These are phyloP conservation scores for Tuber indicum DNA, from an alignment of 495 filamentous ascomycete species.

Conservation along the genomic window DNA sequence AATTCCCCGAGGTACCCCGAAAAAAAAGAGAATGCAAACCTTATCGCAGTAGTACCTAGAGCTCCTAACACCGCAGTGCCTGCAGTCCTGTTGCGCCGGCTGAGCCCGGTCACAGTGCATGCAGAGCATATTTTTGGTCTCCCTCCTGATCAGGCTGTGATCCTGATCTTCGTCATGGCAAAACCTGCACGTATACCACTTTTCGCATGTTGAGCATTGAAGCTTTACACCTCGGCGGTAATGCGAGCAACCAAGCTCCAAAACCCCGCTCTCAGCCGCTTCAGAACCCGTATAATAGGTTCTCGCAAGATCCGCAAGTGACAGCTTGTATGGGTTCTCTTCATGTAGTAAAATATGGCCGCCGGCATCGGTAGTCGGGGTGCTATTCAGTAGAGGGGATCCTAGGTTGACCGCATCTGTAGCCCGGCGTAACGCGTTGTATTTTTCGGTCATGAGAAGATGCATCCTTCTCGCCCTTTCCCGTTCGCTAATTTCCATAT, in stretches of 20 bases:
- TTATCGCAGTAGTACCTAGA: slow-evolving; percentile 92
- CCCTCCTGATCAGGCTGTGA: slow-evolving; percentile 70
- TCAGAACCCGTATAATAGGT: slow-evolving; percentile 45
- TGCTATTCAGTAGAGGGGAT: slow-evolving; percentile 43
- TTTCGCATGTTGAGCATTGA: slow-evolving; percentile 79
- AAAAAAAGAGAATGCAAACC: slow-evolving; percentile 75
- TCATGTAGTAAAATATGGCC: slow-evolving; percentile 40
- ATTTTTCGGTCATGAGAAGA: slow-evolving; percentile 70
- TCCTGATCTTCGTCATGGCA: slow-evolving; percentile 87
- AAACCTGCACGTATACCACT: slow-evolving; percentile 92
- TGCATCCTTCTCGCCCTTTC: slow-evolving; percentile 84
- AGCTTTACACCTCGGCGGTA: slow-evolving; percentile 94
- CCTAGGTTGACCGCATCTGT: slow-evolving; percentile 36
- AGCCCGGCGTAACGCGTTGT: slow-evolving; percentile 48
- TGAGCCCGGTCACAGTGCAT: slow-evolving; percentile 92
- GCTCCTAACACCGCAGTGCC: slow-evolving; percentile 64
- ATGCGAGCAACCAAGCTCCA: slow-evolving; percentile 73
- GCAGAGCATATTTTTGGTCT: slow-evolving; percentile 93
- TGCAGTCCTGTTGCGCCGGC: slow-evolving; percentile 68
- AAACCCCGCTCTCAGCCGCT: slow-evolving; percentile 44
- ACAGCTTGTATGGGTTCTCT: slow-evolving; percentile 60
- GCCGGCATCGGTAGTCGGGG: slow-evolving; percentile 40
- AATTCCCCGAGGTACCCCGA: slow-evolving; percentile 75
- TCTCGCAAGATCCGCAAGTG: slow-evolving; percentile 56
- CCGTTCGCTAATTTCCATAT: slow-evolving; percentile 54